Base-by-base conservation (phyloP, 306 rosid species). In the Trifolium pratense region DNA sequence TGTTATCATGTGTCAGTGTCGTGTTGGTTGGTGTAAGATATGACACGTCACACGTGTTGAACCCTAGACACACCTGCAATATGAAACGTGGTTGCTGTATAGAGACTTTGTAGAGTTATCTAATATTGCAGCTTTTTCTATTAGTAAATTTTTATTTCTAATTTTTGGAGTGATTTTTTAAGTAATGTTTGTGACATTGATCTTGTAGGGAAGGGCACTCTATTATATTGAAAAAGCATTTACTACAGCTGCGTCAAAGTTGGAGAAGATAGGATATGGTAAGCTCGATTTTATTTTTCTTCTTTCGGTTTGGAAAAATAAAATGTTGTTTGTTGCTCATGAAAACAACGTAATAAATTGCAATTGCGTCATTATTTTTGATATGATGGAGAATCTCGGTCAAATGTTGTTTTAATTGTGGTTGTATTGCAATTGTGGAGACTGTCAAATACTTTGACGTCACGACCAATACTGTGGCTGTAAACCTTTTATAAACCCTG, bases 191-290 rank as follows among this genome's bases (percentile, higher is more conserved):
- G 58, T 73, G 64, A 18, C 7, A 48, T 73, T 34, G 78, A 13
- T 83, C 74, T 69, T 82, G 75, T 81, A 91, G 98, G 93, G 95
- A 26, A 91, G 92, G 53, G 90, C 97, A 46, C 91, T 91, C n/a
- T 83, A 88, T 80, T 78, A 89, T 60, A 87, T 91, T 74, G 80
- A 89, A 17, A 94, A 89, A 83, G 97, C 97, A 37, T 94, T 94
- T 66, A 87, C 94, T n/a, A 83, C 89, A 15, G 96, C 97, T 67
- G 89, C 95, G 70, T 88, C 95, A 23, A 94, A 94, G 87, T 79
- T 89, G 94, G 97, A 94, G 91, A 94, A 89, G 89, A 91, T 91
- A 53, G 97, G 97, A 84, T 85, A 86, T 46, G 91, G 97, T 91
- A 80, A 78, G 78, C 14, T 45, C 13, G 3, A 2, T 49, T 5